Conservation (phyloP, 164 flowering plant genomes). For the Nymphaea colorata region DNA sequence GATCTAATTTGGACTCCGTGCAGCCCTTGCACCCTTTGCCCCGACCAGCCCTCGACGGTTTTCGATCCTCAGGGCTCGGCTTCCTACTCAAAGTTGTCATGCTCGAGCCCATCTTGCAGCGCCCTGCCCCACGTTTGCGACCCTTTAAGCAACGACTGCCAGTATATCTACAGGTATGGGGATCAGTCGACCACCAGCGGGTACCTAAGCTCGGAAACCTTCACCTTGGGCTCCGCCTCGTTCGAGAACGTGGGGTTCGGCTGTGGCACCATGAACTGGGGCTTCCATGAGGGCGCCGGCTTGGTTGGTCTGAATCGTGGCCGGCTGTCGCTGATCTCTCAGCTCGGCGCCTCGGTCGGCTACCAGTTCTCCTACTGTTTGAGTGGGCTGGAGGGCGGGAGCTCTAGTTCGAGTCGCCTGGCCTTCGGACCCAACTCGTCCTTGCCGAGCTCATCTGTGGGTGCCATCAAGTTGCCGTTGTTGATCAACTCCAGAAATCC, state of each 20-base stretch:
- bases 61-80: constrained; percentile 33
- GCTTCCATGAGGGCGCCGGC: constrained; percentile 19
- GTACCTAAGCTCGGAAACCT: constrained; percentile 8
- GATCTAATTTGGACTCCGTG: constrained; percentile 91
- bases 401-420: constrained; percentile 12
- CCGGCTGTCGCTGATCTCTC: constrained; percentile 25
- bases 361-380: constrained; percentile 59
- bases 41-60: constrained; percentile 37
- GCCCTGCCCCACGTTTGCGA: neutral
- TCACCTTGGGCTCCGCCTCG: constrained; percentile 6
- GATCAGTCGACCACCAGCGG: neutral
- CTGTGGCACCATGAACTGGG: constrained; percentile 14
- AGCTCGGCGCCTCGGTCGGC: constrained; percentile 17
- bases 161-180: neutral
- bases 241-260: constrained; percentile 6
- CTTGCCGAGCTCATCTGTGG: too few relatives aligned
- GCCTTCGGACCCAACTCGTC: constrained; percentile 21
- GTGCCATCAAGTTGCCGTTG: too few relatives aligned
- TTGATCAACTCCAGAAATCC: too few relatives aligned
- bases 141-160: neutral
- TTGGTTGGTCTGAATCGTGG: constrained; percentile 55
- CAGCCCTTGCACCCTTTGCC: constrained; percentile 52
- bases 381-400: constrained; percentile 5
- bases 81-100: constrained; percentile 9
- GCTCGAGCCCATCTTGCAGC: constrained; percentile 25